phyloP scores from a whole-genome alignment of 345 rosid species.

The Bruguiera sexangula region DNA sequence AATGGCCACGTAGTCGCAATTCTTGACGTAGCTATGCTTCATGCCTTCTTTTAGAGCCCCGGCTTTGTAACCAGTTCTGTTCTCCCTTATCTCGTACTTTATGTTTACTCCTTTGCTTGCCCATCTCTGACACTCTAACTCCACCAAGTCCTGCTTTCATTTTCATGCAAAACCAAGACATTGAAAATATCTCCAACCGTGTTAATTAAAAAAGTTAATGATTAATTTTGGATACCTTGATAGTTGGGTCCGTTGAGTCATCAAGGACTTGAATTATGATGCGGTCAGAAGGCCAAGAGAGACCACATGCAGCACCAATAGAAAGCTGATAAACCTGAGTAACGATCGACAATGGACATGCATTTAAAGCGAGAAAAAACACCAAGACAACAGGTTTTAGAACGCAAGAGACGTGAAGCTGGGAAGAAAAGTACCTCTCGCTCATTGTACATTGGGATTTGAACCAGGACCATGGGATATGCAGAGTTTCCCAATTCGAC shows the following conservation, averaged over 20 bases:
- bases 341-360: not conserved
- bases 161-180: slow-evolving; percentile 11
- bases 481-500: slow-evolving; percentile 73
- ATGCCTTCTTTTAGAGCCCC: slow-evolving; percentile 94
- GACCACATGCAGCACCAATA: slow-evolving; percentile 91
- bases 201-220: not conserved
- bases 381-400: not conserved
- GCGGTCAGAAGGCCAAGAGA: slow-evolving; percentile 97
- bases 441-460: slow-evolving; percentile 98
- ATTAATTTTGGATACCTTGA: slow-evolving; percentile 45
- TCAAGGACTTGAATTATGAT: slow-evolving; percentile 87
- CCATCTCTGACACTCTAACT: slow-evolving; percentile 89
- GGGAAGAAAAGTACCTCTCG: slow-evolving; percentile 57
- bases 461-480: slow-evolving; percentile 88
- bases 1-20: slow-evolving; percentile 81
- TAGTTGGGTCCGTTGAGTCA: slow-evolving; percentile 83
- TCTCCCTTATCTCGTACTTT: slow-evolving; percentile 76
- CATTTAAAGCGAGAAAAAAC: not conserved
- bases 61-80: slow-evolving; percentile 85
- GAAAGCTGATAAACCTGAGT: slow-evolving; percentile 16
- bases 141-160: slow-evolving; percentile 62
- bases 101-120: slow-evolving; percentile 94
- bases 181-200: not conserved
- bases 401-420: too few species aligned
- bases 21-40: slow-evolving; percentile 77